Evolutionary conservation across 1,139 yeast species (phyloP), one percentile per base, ranked within the genome.

Genomic region (Schwanniomyces etchellsii): DNA sequence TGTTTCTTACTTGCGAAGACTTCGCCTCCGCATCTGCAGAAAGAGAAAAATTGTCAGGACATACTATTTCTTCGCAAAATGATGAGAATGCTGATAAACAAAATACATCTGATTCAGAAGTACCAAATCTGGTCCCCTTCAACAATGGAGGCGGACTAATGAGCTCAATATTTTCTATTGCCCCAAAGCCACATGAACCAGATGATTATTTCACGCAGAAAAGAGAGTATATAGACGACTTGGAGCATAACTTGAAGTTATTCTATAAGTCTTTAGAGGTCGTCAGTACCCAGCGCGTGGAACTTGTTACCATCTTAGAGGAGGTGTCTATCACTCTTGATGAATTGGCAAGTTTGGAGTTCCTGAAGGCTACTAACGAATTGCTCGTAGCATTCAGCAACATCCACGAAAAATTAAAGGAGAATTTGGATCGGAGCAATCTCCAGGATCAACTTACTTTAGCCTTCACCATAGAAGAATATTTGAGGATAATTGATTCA

Each of bases 401-500:
- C 22, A 75, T 85, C 5, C 93, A 89, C 48, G 45, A 62, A 27
- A 74, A 84, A 39, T 70, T 89, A 25, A 77, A 76, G 43, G 94
- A 85, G 33, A 67, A 86, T 32, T 64, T 86, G 35, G 89, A 81
- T 40, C 73, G 96, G 35, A 77, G 83, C 37, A 81, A 89, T 38
- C 55, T 84, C 50, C 96, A 88, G 52, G 97, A 91, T 45, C 77
- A 88, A 45, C 60, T 91, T 39, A 86, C 96, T 0, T 60, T 91
- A 31, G 95, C 96, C 1, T 74, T 84, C 24, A 85, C 95, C 1
- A 64, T 91, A 24, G 96, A 89, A 48, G 97, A 89, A 50, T 89
- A 91, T 51, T 64, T 81, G 32, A 70, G 97, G 29, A 64, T 82
- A 13, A 75, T 91, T 23, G 80, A 82, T 3, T 84, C 95, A 16